phyloP scores from a whole-genome alignment of 495 filamentous ascomycete species.

The Penicillium longicatenatum region DNA sequence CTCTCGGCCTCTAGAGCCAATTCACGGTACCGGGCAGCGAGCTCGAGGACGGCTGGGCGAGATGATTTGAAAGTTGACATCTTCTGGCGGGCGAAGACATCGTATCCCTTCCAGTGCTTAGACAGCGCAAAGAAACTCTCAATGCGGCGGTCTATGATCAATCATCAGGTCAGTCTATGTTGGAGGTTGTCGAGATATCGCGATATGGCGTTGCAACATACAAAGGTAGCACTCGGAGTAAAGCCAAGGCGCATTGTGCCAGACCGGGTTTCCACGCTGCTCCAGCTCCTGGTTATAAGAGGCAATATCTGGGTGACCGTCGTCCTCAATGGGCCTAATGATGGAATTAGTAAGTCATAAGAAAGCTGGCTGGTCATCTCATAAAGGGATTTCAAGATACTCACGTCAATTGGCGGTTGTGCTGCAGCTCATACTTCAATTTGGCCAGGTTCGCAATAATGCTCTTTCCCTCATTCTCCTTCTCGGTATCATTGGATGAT shows the following conservation, averaged over 20 bases:
- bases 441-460: constrained; percentile 79
- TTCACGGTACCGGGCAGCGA: constrained; percentile 74
- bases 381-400: constrained; percentile 25
- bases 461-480: constrained; percentile 76
- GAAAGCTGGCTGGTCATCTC: background rate
- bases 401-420: constrained; percentile 80
- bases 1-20: constrained; percentile 58
- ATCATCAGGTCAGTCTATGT: constrained; percentile 18
- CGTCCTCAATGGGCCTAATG: constrained; percentile 74
- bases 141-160: constrained; percentile 63
- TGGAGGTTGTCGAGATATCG: background rate
- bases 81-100: constrained; percentile 91
- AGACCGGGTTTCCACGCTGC: constrained; percentile 69
- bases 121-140: constrained; percentile 75
- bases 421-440: constrained; percentile 95
- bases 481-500: constrained; percentile 54
- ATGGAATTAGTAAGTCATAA: background rate
- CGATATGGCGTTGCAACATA: constrained; percentile 49
- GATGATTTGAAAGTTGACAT: constrained; percentile 91
- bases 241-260: constrained; percentile 86
- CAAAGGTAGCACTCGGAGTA: constrained; percentile 95
- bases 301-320: constrained; percentile 75
- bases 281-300: constrained; percentile 86
- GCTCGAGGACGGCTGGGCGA: constrained; percentile 85
- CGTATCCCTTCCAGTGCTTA: constrained; percentile 85